Conservation (phyloP, 1,284 basidiomycete genomes). For the Trametes polyzona region DNA sequence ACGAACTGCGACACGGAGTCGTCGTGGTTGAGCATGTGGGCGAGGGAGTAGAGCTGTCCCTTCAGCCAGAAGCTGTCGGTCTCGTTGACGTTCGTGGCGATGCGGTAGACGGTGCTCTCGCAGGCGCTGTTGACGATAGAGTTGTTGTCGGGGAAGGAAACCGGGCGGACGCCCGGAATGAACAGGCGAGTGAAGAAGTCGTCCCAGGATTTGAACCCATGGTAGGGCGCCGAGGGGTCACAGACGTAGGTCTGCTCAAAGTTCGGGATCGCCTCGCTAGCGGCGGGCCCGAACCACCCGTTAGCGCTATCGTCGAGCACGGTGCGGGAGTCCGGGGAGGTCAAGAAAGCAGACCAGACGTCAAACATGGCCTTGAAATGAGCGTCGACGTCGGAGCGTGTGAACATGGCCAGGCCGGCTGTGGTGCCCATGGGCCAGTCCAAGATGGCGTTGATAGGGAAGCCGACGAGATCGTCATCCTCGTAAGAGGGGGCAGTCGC, state of each 20-base stretch:
- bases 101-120: conserved; percentile 48
- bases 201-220: conserved; percentile 57
- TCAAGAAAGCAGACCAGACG: conserved; percentile 51
- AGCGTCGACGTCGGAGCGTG: conserved; percentile 46
- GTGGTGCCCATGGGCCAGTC: conserved; percentile 53
- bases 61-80: conserved; percentile 53
- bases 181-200: conserved; percentile 56
- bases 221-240: conserved; percentile 41
- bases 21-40: conserved; percentile 45
- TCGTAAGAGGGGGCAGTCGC: conserved; percentile 44
- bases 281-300: conserved; percentile 51
- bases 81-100: conserved; percentile 36
- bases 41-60: conserved; percentile 46
- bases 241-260: conserved; percentile 45
- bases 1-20: conserved; percentile 40
- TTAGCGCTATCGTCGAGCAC: conserved; percentile 41
- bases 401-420: conserved; percentile 49
- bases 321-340: conserved; percentile 43
- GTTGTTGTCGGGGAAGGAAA: conserved; percentile 41
- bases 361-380: conserved; percentile 46
- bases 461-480: conserved; percentile 40
- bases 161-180: conserved; percentile 43
- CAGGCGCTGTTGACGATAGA: conserved; percentile 48
- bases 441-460: conserved; percentile 50
- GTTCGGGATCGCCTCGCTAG: conserved; percentile 33